Base-by-base conservation (phyloP, 306 rosid genomes). In the Neltuma alba region DNA sequence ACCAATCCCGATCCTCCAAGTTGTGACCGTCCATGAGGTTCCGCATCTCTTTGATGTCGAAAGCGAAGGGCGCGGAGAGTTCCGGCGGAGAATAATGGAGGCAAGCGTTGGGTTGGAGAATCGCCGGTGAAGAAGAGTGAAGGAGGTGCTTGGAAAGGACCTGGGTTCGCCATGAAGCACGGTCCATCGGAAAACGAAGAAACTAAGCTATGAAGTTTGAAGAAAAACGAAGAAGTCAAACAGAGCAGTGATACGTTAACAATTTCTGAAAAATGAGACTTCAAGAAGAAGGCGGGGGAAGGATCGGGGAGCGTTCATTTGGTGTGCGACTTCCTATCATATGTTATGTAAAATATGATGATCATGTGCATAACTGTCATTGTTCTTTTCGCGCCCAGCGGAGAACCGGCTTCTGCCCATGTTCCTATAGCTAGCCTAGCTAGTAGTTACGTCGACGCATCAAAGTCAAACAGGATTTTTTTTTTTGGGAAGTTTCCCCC, bases 1-100 rank as follows among this genome's bases (percentile, higher is more conserved):
- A 71, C 97, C 97, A 92, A 45, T 94, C 97, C 7, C 97, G 89
- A 10, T 94, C 97, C 23, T 84, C 84, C 6, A 91, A n/a, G 64
- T 89, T 86, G 85, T 92, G 99, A 25, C 15, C 85, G 80, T 92
- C 99, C 75, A 94, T 62, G 69, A 91, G 88, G 16, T 16, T 72
- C 21, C 95, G 86, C 99, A 94, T 91, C 86, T 83, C 88, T 2
- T 25, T 66, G 34, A 70, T 1, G 76, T 76, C 85, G 76, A 88
- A 89, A 27, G 70, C 77, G 61, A 80, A 63, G 52, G 57, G 31
- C 58, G 88, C 85, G 4, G 84, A 78, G 12, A 88, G 83, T 68
- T 90, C 92, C 20, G 92, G 85, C 3, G 92, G 79, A 3, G 89
- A 84, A 33, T 75, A 90, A 0, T 58, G 34, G 47, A 88, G 75